A percentile compares a stretch with the other conserved stretches of the same genome.
These are phyloP conservation scores for Heritiera fomes DNA, from an alignment of 345 rosid species.

Conservation along the genomic window DNA sequence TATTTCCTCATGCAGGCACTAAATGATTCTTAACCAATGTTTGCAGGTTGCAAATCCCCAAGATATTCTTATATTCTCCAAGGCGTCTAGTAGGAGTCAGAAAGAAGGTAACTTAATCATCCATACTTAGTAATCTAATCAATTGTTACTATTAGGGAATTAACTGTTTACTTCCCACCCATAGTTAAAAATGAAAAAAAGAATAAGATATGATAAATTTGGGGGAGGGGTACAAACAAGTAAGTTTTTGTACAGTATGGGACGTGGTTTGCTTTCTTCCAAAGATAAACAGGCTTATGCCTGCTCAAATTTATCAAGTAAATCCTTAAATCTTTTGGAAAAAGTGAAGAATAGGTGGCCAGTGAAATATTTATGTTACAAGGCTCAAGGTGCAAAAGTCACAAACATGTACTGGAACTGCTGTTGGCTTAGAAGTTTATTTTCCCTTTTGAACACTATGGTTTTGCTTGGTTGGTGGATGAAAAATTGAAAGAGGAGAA, in stretches of 20 bases:
- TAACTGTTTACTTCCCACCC: background rate
- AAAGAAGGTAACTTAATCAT: slow-evolving; percentile 16
- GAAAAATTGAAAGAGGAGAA: too few species aligned
- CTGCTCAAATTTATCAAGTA: background rate
- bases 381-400: background rate
- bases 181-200: background rate
- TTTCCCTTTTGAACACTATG: background rate
- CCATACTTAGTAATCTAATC: background rate
- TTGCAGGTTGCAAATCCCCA: slow-evolving; percentile 97
- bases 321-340: background rate
- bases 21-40: slow-evolving; percentile 15
- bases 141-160: background rate
- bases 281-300: background rate
- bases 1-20: slow-evolving; percentile 13
- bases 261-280: background rate
- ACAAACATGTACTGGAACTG: background rate
- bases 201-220: too few species aligned
- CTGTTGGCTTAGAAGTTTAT: slow-evolving; percentile 2
- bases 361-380: background rate
- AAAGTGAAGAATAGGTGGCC: background rate
- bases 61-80: slow-evolving; percentile 94
- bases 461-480: too few species aligned
- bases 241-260: background rate
- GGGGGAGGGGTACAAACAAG: background rate
- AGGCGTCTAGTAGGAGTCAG: slow-evolving; percentile 67